Percentiles rank a stretch among this genome's conserved stretches.
Evolutionary conservation across 116 monocot genomes (phyloP).

Genomic region (Thalassia testudinum): DNA sequence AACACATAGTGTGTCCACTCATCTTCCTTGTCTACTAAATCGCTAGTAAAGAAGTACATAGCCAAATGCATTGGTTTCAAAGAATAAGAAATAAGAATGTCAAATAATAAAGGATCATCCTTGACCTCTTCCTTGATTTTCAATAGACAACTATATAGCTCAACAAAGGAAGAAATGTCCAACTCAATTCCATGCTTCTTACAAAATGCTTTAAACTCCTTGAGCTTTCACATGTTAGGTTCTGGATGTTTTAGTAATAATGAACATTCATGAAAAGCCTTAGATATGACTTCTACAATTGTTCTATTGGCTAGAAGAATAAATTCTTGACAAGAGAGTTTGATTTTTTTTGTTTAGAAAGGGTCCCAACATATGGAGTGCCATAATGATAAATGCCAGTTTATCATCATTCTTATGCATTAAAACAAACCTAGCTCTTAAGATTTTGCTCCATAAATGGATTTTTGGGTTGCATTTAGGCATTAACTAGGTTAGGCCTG

Average conservation of each 20-base stretch:
- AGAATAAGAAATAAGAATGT: slow-evolving; percentile 63
- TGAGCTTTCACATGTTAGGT: slow-evolving; percentile 64
- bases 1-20: slow-evolving; percentile 88
- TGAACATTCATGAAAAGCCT: slow-evolving; percentile 61
- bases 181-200: slow-evolving; percentile 69
- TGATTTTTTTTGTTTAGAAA: slow-evolving; percentile 41
- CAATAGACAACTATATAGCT: slow-evolving; percentile 53
- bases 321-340: slow-evolving; percentile 74
- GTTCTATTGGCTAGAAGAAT: slow-evolving; percentile 79
- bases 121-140: slow-evolving; percentile 55
- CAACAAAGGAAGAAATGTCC: slow-evolving; percentile 61
- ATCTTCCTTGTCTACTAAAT: slow-evolving; percentile 40
- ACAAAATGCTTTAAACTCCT: slow-evolving; percentile 79
- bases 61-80: slow-evolving; percentile 85
- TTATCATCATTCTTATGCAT: no score
- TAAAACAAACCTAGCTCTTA: no score
- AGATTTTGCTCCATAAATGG: no score
- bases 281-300: slow-evolving; percentile 65
- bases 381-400: no score
- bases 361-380: slow-evolving; percentile 5
- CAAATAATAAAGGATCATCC: slow-evolving; percentile 70
- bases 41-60: slow-evolving; percentile 63
- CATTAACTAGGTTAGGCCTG: no score
- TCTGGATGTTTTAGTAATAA: slow-evolving; percentile 83
- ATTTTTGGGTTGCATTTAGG: no score